Base-by-base conservation (phyloP, 805 yeast genomes). In the Candida odintsovae region DNA sequence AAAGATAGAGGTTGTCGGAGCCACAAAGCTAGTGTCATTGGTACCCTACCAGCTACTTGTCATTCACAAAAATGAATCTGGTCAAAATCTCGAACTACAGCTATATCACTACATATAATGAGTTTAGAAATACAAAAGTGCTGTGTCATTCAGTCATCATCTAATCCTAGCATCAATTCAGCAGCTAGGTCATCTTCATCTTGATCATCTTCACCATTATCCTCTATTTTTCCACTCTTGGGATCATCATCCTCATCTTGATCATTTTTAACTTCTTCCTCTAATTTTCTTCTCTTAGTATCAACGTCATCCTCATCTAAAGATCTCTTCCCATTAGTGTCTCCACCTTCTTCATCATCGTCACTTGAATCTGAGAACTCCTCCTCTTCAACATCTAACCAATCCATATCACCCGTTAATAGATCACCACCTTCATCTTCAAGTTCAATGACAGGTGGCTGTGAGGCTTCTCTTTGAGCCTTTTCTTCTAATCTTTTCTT, bases 331-430 rank as follows among this genome's bases (percentile, higher is more conserved):
- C 36, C 20, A 33, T 33, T 33, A 16, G 10, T 33, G 3, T 18
- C 36, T 16, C 15, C 36, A 6, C 13, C 25, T 33, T 33, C 52
- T 3, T 54, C 57, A 2, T 52, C 59, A 8, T 58, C 63, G 1
- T 54, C 61, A 3, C 58, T 63, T 18, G 59, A 64, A 13, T 59
- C 52, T 68, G 76, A 50, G n/a, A 55, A 82, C 41, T 77, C 80
- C 46, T 76, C 79, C 11, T 80, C 78, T 29, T 78, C 83, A 21
- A 65, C 68, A 19, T 53, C 59, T 18, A 60, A 35, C 64, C 64
- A 60, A 31, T 57, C 42, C 58, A 60, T 48, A 41, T 56, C 60
- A 40, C 63, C 60, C 3, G 58, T 57, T 5, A 55, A 73, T 60
- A 59, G 41, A 35, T 67, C 76, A 43, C 68, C 74, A 49, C 69